Evolutionary conservation across 306 rosid genomes (phyloP), one percentile per base, ranked within the genome.

Genomic region (Trifolium dubium): DNA sequence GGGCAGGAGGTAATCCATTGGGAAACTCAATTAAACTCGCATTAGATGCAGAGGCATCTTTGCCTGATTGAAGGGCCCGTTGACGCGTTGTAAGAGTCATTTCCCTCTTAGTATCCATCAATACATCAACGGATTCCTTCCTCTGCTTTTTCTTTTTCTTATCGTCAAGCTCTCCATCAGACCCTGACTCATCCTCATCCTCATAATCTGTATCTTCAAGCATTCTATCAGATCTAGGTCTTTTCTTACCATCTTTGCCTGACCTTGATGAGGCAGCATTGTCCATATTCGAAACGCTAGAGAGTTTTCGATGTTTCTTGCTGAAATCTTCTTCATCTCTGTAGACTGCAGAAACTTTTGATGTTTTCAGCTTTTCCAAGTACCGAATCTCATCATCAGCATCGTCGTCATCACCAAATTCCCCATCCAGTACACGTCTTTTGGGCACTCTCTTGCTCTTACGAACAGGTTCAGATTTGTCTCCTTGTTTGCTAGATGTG

Each of bases 1-100:
- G 93, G 44, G 93, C 98, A 73, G 97, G 98, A 5, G 97, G 98
- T 67, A 95, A 82, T 69, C 99, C 99, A 51, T 95, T 90, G n/a
- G 98, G 99, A 83, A 92, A 95, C 80, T 95, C 97, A 2, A 95
- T 85, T 75, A 92, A 70, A 75, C 88, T 87, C 62, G 86, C 69
- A 64, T 92, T 89, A 65, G 86, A 76, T 64, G 89, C 59, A 7
- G 89, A 83, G 15, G 96, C 83, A 72, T 95, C 98, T 83, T 84
- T 95, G 88, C 98, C 78, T 28, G 96, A 89, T 50, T 92, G 98
- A 79, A 92, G 96, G 39, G 99, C 96, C 44, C 97, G 80, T 77
- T 92, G 98, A 65, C 96, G 96, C 2, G 91, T 90, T 31, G 92
- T 95, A 73, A 95, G 94, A 62, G 88, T 87, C 80, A 80, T 82